Evolutionary conservation across 2,329 filamentous ascomycete species (phyloP).

Genomic region (Cadophora gregata): DNA sequence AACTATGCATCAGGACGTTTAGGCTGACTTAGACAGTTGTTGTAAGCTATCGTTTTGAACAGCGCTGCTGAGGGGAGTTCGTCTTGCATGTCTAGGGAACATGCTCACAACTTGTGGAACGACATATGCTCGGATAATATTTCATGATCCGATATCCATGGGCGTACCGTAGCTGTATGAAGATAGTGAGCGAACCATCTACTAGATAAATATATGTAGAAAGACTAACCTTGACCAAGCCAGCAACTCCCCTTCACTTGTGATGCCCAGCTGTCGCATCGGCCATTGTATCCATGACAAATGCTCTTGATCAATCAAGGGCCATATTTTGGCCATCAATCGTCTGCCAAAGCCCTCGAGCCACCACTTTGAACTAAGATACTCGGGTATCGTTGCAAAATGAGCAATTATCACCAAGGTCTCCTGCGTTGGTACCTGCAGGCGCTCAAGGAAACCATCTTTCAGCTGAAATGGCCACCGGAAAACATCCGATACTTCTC

Average conservation of each 20-base stretch:
- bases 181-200: not conserved
- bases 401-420: conserved; percentile 31
- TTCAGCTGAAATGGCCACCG: conserved; percentile 27
- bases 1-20: too few relatives aligned
- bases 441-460: conserved; percentile 37
- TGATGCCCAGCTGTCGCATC: conserved; percentile 35
- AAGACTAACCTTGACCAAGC: not conserved
- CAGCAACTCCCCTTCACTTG: not conserved
- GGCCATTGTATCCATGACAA: conserved; percentile 45
- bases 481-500: conserved; percentile 31
- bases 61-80: too few relatives aligned
- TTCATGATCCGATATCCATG: conserved; percentile 1
- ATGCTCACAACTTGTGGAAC: too few relatives aligned
- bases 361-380: conserved; percentile 29
- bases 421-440: conserved; percentile 44
- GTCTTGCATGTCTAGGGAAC: too few relatives aligned
- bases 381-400: conserved; percentile 27
- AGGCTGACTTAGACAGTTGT: too few relatives aligned
- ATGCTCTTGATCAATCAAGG: conserved; percentile 45
- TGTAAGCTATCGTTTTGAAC: too few relatives aligned
- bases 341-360: conserved; percentile 44
- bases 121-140: too few relatives aligned
- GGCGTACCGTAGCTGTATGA: conserved; percentile 6
- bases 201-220: not conserved
- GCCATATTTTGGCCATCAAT: conserved; percentile 44